Percentiles rank a stretch among this genome's conserved stretches.
Evolutionary conservation across 192 early-diverging fungal species (phyloP).

Genomic region (Chytriomyces hyalinus): DNA sequence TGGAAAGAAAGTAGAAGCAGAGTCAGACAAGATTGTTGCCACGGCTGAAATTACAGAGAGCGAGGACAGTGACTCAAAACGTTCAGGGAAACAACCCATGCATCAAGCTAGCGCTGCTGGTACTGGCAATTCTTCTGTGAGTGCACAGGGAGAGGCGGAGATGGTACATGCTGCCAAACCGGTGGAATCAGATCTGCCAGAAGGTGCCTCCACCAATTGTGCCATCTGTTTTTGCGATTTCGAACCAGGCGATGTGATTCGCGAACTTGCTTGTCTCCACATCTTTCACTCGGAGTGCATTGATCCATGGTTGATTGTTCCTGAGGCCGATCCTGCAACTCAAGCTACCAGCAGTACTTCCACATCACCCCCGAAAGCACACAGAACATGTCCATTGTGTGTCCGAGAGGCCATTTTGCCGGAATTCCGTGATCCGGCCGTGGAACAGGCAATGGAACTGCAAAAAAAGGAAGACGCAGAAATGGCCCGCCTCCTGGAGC

Average conservation of each 20-base stretch:
- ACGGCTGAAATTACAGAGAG: not conserved
- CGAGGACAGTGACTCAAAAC: too few species aligned
- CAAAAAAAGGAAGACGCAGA: conserved; percentile 33
- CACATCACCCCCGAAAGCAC: conserved; percentile 21
- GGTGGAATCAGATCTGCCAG: conserved; percentile 26
- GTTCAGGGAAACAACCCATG: too few species aligned
- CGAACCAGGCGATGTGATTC: conserved; percentile 62
- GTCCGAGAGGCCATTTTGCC: conserved; percentile 42
- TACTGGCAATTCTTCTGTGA: not conserved
- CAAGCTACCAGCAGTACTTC: not conserved
- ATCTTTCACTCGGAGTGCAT: conserved; percentile 69
- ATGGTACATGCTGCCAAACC: not conserved
- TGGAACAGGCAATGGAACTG: conserved; percentile 32
- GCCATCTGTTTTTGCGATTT: conserved; percentile 76
- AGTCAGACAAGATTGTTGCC: conserved; percentile 2
- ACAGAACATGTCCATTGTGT: conserved; percentile 44
- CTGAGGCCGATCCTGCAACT: conserved; percentile 1
- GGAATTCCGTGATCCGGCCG: conserved; percentile 40
- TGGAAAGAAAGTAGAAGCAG: not conserved
- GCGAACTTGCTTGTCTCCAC: conserved; percentile 67
- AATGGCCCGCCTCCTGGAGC: conserved; percentile 30
- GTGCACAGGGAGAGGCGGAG: not conserved
- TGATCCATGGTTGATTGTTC: conserved; percentile 56
- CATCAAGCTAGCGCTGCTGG: not conserved
- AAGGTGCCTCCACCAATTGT: conserved; percentile 49